These are phyloP conservation scores for Oryza glaberrima DNA, from an alignment of 176 grass and related monocot species.

Conservation along the genomic window DNA sequence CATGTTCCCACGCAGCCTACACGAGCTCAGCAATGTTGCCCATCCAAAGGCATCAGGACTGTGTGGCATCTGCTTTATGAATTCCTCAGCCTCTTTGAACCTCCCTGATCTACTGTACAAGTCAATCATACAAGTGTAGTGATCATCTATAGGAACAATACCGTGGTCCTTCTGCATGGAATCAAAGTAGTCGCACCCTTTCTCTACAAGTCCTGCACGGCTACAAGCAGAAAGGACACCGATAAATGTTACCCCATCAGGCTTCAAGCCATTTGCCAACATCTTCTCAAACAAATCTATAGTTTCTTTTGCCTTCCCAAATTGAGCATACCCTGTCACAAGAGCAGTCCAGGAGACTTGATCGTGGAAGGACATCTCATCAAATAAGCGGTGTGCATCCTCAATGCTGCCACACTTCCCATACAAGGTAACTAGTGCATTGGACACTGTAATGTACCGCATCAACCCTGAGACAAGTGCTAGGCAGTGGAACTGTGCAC, in stretches of 20 bases:
- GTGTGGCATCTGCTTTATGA: slow-evolving; percentile 69
- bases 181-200: slow-evolving; percentile 58
- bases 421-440: slow-evolving; percentile 72
- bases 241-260: slow-evolving; percentile 72
- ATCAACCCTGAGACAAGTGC: slow-evolving; percentile 60
- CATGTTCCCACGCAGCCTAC: slow-evolving; percentile 56
- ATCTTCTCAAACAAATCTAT: slow-evolving; percentile 70
- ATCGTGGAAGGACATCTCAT: slow-evolving; percentile 51
- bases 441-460: slow-evolving; percentile 64
- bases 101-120: slow-evolving; percentile 72
- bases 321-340: slow-evolving; percentile 68
- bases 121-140: slow-evolving; percentile 81
- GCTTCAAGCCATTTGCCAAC: slow-evolving; percentile 54
- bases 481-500: slow-evolving; percentile 64
- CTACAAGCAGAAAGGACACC: slow-evolving; percentile 76
- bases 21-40: slow-evolving; percentile 67
- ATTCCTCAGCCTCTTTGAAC: slow-evolving; percentile 64
- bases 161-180: slow-evolving; percentile 62
- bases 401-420: slow-evolving; percentile 73
- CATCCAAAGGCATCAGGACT: slow-evolving; percentile 65
- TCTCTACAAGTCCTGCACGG: slow-evolving; percentile 64
- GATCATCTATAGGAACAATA: slow-evolving; percentile 56
- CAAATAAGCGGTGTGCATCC: slow-evolving; percentile 55
- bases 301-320: slow-evolving; percentile 76
- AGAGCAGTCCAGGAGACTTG: slow-evolving; percentile 73